These are phyloP conservation scores for Acanthamoeba lenticulata DNA, from an alignment of 208 protist genomes.

Conservation along the genomic window DNA sequence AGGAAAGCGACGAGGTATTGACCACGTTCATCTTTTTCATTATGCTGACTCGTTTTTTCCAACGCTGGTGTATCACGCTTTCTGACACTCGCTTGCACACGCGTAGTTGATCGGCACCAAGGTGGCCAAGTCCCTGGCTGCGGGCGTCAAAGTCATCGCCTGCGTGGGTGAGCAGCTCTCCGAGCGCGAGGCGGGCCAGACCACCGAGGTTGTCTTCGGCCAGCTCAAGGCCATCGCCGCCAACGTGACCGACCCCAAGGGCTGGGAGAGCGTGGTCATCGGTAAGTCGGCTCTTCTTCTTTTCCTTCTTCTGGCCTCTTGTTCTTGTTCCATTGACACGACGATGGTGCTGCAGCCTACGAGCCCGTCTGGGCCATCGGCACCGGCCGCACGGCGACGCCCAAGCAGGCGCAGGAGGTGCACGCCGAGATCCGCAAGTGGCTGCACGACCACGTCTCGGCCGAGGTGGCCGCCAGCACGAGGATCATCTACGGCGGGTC, in stretches of 20 bases:
- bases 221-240: conserved; percentile 92
- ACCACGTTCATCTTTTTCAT: not conserved
- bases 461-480: conserved; percentile 91
- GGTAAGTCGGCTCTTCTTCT: not conserved
- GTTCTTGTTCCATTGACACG: not conserved
- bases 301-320: not conserved
- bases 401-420: conserved; percentile 92
- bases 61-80: conserved; percentile 18
- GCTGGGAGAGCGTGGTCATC: conserved; percentile 18
- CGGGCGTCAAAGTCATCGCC: conserved; percentile 94
- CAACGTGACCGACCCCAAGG: conserved; percentile 30
- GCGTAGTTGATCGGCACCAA: conserved; percentile 93
- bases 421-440: conserved; percentile 91
- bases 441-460: conserved; percentile 90
- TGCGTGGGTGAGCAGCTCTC: conserved; percentile 97
- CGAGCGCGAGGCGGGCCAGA: conserved; percentile 93
- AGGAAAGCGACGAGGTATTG: conserved; percentile 90
- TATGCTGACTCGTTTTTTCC: not conserved
- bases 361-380: conserved; percentile 99
- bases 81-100: not conserved
- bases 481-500: conserved; percentile 99
- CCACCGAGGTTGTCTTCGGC: conserved; percentile 90
- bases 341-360: conserved; percentile 97
- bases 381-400: conserved; percentile 96
- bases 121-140: conserved; percentile 86